Evolutionary conservation across 257 asterid species (phyloP), one percentile per base, ranked within the genome.

Genomic region (Solanum rostratum): DNA sequence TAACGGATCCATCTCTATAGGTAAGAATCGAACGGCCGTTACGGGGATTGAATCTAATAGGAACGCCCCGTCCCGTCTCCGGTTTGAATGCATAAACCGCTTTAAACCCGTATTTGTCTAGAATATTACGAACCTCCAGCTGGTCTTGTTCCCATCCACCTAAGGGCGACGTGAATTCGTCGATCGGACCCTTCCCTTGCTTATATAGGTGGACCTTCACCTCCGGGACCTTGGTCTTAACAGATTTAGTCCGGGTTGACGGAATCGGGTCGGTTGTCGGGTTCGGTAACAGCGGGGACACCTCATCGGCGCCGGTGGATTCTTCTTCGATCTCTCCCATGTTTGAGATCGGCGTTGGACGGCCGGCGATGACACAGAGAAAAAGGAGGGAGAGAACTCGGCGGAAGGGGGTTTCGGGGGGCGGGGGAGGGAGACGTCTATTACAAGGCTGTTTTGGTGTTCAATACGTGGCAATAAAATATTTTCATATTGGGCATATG

Each of bases 91-190:
- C 98, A 78, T 90, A 91, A 33, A 91, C 85, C 83, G 94, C 84
- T 73, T 95, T 93, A 89, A 95, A 89, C 2, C 95, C 93, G 85
- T 89, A 92, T 78, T 87, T 92, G 20, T 93, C 93, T 19, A 95
- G 94, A 81, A 95, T 92, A 5, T 91, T 96, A 3, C 97, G 88
- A 65, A 95, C 92, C 85, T 95, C 98, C 66, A 95, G 90, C 93
- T 95, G 97, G 86, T 93, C 94, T 88, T 92, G 97, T 19, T 93
- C 97, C 94, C 93, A 95, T 10, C 98, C 98, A 37, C 90, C 90
- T 71, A 95, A 91, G 29, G 84, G 37, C 46, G 71, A 57, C 66
- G 91, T 92, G 87, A 91, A 81, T 76, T 93, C 92, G 30, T 86
- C 98, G 90, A 93, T 92, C 84, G 98, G 98, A 30, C 98, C 98